phyloP scores from a whole-genome alignment of 2,329 filamentous ascomycete genomes.

The Fusarium sp. region DNA sequence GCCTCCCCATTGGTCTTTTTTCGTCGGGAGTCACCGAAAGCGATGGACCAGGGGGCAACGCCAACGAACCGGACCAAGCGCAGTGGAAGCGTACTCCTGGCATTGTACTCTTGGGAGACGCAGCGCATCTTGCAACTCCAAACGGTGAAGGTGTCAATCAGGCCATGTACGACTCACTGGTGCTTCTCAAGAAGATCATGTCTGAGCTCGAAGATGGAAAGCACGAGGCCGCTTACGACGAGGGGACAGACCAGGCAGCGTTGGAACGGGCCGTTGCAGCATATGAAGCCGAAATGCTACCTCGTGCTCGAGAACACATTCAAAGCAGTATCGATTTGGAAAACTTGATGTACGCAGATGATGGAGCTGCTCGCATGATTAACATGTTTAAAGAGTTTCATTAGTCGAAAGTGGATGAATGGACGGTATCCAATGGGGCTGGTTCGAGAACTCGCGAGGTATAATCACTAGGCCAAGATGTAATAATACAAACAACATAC shows the following conservation, averaged over 20 bases:
- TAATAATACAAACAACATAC: not conserved
- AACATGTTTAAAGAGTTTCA: not conserved
- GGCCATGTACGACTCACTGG: slow-evolving; percentile 3
- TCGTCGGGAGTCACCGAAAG: not conserved
- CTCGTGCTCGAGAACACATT: not conserved
- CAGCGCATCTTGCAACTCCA: slow-evolving; percentile 6
- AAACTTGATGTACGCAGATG: not conserved
- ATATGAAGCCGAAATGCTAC: not conserved
- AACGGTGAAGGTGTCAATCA: slow-evolving; percentile 7
- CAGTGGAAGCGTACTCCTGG: not conserved
- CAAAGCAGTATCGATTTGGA: not conserved
- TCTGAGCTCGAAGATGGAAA: not conserved
- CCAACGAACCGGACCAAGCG: not conserved
- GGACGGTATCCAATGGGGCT: not conserved
- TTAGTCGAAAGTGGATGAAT: not conserved
- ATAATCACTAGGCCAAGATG: not conserved
- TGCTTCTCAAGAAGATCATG: not conserved
- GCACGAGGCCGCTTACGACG: not conserved
- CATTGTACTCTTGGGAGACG: slow-evolving; percentile 3
- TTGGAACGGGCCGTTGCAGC: not conserved
- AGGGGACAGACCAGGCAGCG: not conserved
- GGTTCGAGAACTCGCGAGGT: no score
- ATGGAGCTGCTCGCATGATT: not conserved
- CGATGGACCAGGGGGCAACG: no score
- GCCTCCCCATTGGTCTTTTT: not conserved